Percentiles rank a stretch among this genome's conserved stretches.
Evolutionary conservation across 2,329 filamentous ascomycete genomes (phyloP).

Genomic region (Phyllosticta citriasiana): DNA sequence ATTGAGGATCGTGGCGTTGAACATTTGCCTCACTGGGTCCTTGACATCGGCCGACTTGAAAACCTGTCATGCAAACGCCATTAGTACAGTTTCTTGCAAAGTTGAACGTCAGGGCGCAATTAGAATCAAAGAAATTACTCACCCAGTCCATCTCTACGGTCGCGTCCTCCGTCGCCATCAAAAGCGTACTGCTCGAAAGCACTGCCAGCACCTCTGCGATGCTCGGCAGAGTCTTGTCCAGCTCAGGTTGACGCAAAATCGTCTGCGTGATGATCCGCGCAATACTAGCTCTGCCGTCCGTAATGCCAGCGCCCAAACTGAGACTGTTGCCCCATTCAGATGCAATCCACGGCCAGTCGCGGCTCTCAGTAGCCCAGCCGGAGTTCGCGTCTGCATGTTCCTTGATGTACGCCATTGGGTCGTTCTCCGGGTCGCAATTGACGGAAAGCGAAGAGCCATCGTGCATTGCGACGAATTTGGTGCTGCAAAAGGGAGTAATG

Average conservation of each 20-base stretch:
- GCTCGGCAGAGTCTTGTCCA: slow-evolving; percentile 50
- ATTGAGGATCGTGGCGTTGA: slow-evolving; percentile 53
- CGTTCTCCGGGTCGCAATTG: slow-evolving; percentile 48
- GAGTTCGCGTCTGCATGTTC: slow-evolving; percentile 46
- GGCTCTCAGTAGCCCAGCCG: slow-evolving; percentile 30
- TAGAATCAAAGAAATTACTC: slow-evolving; percentile 9
- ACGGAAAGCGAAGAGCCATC: slow-evolving; percentile 50
- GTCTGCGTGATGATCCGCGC: slow-evolving; percentile 35
- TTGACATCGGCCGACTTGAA: slow-evolving; percentile 29
- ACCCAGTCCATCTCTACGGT: slow-evolving; percentile 48
- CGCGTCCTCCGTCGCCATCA: slow-evolving; percentile 48
- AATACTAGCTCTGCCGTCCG: slow-evolving; percentile 34
- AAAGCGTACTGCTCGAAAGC: slow-evolving; percentile 55
- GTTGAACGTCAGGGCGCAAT: background rate
- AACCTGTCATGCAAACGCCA: slow-evolving; percentile 19
- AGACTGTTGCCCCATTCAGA: slow-evolving; percentile 34
- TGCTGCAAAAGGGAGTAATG: slow-evolving; percentile 56
- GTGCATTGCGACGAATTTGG: slow-evolving; percentile 37
- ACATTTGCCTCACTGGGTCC: slow-evolving; percentile 44
- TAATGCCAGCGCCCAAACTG: slow-evolving; percentile 33
- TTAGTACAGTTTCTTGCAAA: background rate
- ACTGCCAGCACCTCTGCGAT: slow-evolving; percentile 67
- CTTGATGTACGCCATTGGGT: slow-evolving; percentile 46
- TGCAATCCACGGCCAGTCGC: slow-evolving; percentile 36
- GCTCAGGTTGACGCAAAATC: slow-evolving; percentile 27